phyloP scores from a whole-genome alignment of 2,329 filamentous ascomycete species.

The Arachnopeziza araneosa region DNA sequence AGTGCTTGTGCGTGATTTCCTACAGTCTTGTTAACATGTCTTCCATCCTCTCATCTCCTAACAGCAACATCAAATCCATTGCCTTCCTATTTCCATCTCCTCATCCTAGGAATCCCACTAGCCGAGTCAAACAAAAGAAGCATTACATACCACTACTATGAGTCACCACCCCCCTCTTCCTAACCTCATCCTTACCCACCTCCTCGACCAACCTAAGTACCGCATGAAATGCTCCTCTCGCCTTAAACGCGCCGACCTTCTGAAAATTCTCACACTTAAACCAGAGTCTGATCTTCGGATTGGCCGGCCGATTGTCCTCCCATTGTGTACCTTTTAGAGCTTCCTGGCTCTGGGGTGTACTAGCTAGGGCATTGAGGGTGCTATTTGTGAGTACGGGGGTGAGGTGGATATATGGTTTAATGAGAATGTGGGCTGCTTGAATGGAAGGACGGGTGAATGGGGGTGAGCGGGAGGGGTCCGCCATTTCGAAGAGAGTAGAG shows the following conservation, averaged over 20 bases:
- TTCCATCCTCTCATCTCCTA: no score
- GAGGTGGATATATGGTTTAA: constrained; percentile 70
- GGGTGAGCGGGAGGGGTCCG: constrained; percentile 47
- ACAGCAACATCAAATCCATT: neutral
- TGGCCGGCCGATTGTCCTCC: constrained; percentile 51
- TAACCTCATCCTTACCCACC: constrained; percentile 54
- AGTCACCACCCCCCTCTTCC: constrained; percentile 71
- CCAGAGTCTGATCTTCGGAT: constrained; percentile 67
- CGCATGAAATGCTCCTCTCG: constrained; percentile 84
- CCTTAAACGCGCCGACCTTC: constrained; percentile 88
- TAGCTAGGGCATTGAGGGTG: constrained; percentile 70
- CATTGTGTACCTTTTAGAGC: constrained; percentile 52
- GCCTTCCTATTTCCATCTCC: no score
- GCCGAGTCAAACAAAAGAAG: neutral
- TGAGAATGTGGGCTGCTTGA: constrained; percentile 62
- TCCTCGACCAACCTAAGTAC: constrained; percentile 61
- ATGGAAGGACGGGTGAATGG: constrained; percentile 72
- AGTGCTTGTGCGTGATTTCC: constrained; percentile 95
- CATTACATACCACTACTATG: constrained; percentile 70
- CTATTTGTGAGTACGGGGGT: constrained; percentile 79
- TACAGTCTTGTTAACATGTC: constrained; percentile 30
- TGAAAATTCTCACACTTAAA: constrained; percentile 98
- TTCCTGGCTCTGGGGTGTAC: constrained; percentile 54
- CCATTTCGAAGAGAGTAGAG: constrained; percentile 38
- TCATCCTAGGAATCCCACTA: no score